Evolutionary conservation across 2,329 filamentous ascomycete species (phyloP).

Genomic region (Penicillium hesseltinei): DNA sequence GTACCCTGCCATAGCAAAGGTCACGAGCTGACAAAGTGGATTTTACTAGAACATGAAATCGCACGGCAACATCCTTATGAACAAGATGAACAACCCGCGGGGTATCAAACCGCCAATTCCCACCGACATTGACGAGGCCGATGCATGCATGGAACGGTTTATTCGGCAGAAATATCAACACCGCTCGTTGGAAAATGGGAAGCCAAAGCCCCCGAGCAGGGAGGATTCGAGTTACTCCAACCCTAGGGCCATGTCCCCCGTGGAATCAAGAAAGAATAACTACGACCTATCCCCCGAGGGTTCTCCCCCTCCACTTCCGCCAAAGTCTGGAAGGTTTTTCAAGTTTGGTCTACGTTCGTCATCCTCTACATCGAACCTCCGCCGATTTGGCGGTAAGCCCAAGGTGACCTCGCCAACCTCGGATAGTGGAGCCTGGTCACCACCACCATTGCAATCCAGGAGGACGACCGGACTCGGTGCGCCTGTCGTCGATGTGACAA

Average conservation of each 20-base stretch:
- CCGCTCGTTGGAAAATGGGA: conserved; percentile 51
- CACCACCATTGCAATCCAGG: conserved; percentile 21
- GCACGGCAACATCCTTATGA: conserved; percentile 80
- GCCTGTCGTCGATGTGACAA: conserved; percentile 54
- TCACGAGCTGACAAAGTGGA: conserved; percentile 73
- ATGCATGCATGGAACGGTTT: conserved; percentile 91
- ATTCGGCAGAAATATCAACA: conserved; percentile 92
- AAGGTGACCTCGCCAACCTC: conserved; percentile 41
- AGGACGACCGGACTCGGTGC: conserved; percentile 60
- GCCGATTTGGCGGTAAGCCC: conserved; percentile 55
- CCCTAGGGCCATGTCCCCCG: conserved; percentile 3
- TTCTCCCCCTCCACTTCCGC: conserved; percentile 57
- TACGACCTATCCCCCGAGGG: conserved; percentile 48
- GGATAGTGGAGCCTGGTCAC: conserved; percentile 27
- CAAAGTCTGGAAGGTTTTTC: conserved; percentile 60
- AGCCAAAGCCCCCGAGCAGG: conserved; percentile 47
- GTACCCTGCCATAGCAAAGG: not conserved
- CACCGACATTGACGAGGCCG: conserved; percentile 85
- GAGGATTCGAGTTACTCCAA: conserved; percentile 57
- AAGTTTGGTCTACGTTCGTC: conserved; percentile 65
- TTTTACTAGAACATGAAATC: conserved; percentile 79
- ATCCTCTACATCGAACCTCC: conserved; percentile 67
- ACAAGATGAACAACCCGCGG: conserved; percentile 84
- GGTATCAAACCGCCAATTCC: conserved; percentile 81
- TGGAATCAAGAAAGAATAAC: conserved; percentile 7